Percentiles rank a stretch among this genome's conserved stretches.
Evolutionary conservation across 2,329 filamentous ascomycete genomes (phyloP).

Genomic region (Fusarium begoniae): DNA sequence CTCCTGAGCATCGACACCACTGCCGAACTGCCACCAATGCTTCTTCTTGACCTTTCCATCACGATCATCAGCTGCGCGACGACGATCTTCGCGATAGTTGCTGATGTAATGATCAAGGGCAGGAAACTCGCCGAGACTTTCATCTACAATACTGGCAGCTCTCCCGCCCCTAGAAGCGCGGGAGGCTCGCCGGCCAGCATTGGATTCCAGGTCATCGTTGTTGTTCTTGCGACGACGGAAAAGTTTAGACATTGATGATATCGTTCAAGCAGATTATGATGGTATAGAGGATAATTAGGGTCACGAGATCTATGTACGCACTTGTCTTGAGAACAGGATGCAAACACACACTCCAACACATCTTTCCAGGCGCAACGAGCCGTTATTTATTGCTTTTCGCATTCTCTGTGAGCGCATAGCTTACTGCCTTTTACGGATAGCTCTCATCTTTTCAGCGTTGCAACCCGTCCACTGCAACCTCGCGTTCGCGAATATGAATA

Average conservation of each 20-base stretch:
- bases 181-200: conserved; percentile 7
- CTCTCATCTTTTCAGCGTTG: background rate
- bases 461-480: background rate
- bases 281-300: background rate
- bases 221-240: conserved; percentile 24
- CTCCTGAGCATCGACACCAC: background rate
- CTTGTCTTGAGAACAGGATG: background rate
- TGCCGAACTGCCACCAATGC: conserved; percentile 28
- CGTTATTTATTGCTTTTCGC: background rate
- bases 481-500: background rate
- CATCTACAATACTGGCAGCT: conserved; percentile 11
- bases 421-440: background rate
- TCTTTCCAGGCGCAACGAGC: background rate
- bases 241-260: conserved; percentile 6
- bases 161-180: conserved; percentile 15
- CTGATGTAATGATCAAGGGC: conserved; percentile 28
- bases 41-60: conserved; percentile 21
- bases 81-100: conserved; percentile 28
- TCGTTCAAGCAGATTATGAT: background rate
- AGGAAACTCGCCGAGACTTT: conserved; percentile 19
- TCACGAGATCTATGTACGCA: background rate
- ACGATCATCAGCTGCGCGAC: conserved; percentile 1
- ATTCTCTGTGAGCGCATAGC: background rate
- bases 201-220: conserved; percentile 17
- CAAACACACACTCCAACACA: background rate